Base-by-base conservation (phyloP, 2,329 filamentous ascomycete species). In the Pseudogymnoascus sp. region DNA sequence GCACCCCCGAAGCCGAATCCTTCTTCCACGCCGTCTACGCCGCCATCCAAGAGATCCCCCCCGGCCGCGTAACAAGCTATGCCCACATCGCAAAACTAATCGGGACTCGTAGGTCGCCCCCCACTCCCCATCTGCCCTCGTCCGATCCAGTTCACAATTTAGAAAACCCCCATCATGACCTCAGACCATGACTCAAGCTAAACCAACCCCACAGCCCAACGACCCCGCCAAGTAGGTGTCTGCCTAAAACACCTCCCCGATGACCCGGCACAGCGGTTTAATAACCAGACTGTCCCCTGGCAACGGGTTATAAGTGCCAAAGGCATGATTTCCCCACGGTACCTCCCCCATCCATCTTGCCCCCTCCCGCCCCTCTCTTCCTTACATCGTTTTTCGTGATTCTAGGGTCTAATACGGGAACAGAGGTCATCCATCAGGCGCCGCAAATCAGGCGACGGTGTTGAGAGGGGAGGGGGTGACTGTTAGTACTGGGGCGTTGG, bases 261-360 rank as follows among this genome's bases (percentile, higher is more conserved):
- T 5, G 80, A 83, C 64, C 70, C 78, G 0, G 74, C 77, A 0
- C 68, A 73, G 63, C 80, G 76, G 64, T 96, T 88, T 77, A 88
- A 96, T 74, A 80, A 83, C 65, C 80, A 79, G 23, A 97, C 88
- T 68, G 93, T 97, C 3, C 93, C 93, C 0, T 97, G 93, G 93
- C 93, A 97, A 78, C 81, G 95, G 64, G 90, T 97, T 65, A 89
- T 97, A 73, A 96, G 93, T 74, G 79, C 90, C 12, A 93, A 90
- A 75, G 93, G 93, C 21, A 80, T 85, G 65, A 96, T 97, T 68
- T 96, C 92, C 51, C 89, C 89, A 6, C 85, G 93, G 91, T 93
- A 71, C 68, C 31, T 39, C n/a, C 2, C n/a, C 45, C 12, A 12
- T 54, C 40, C 34, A 16, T 6, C 2, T 5, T 34, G 3, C 60